These are phyloP conservation scores for Karstenula rhodostoma DNA, from an alignment of 2,329 filamentous ascomycete species.

Conservation along the genomic window DNA sequence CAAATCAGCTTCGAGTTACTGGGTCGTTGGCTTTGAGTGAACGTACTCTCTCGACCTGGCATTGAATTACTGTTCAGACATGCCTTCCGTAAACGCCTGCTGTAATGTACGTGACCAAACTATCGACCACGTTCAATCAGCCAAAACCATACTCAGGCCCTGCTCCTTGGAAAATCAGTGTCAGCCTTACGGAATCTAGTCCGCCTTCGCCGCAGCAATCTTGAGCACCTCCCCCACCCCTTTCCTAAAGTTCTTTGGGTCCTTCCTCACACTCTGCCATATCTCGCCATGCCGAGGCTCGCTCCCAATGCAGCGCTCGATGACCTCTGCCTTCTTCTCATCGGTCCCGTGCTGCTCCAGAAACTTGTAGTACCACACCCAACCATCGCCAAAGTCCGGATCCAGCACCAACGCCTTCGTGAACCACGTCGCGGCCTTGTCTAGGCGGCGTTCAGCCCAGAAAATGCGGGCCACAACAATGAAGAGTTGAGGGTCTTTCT, in stretches of 20 bases:
- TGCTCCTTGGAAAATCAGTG: not conserved
- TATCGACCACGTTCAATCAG: too few species aligned
- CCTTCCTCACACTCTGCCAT: slow-evolving; percentile 88
- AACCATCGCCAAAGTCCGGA: slow-evolving; percentile 86
- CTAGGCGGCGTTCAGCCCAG: slow-evolving; percentile 90
- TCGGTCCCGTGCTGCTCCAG: slow-evolving; percentile 89
- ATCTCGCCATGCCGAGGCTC: slow-evolving; percentile 93
- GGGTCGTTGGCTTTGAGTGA: too few species aligned
- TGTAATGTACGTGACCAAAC: not conserved
- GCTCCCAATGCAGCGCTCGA: slow-evolving; percentile 79
- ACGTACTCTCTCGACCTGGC: not conserved
- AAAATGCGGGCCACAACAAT: slow-evolving; percentile 94
- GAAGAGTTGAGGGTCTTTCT: slow-evolving; percentile 88
- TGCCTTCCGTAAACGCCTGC: not conserved
- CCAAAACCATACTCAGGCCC: not conserved
- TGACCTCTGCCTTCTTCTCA: slow-evolving; percentile 87
- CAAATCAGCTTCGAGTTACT: too few species aligned
- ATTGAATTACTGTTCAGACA: not conserved
- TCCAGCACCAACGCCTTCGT: slow-evolving; percentile 92
- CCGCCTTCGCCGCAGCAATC: slow-evolving; percentile 70
- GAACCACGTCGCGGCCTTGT: slow-evolving; percentile 97
- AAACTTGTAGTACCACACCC: slow-evolving; percentile 99
- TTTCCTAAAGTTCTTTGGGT: slow-evolving; percentile 80
- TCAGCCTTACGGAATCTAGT: slow-evolving; percentile 42
- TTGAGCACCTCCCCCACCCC: slow-evolving; percentile 82